Evolutionary conservation across 352 stramenopile species (phyloP), one percentile per base, ranked within the genome.

Genomic region (Pythium insidiosum): DNA sequence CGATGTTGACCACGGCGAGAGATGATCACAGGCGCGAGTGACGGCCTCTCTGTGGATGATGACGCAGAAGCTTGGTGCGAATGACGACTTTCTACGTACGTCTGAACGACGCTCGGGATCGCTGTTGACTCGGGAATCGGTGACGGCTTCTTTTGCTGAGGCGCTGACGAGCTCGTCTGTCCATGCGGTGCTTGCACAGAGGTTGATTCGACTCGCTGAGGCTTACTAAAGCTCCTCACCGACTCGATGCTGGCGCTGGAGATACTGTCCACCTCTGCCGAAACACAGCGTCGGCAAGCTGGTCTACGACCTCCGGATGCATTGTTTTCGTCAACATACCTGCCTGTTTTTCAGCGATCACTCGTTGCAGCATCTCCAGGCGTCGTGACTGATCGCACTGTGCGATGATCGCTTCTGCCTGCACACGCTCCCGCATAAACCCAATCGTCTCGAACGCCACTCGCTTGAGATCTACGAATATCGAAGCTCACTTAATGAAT

Each of bases 391-490:
- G 65, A 41, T 80, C 60, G 21, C 62, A 69, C 11, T 68, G 41
- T 21, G 64, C 56, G 26, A 74, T 60, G 28, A 54, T 62, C 5
- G 71, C 47, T 34, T 84, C 71, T 31, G 58, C 66, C 47, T 75
- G 63, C 6, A 81, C 50, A 1, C 68, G 63, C 7, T 76, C 66
- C 18, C 76, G 34, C 4, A 81, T 54, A 41, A 84, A 84, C 0
- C 49, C 39, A 20, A 84, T 53, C 0, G 68, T 84, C 22, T 84
- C 71, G 21, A 69, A 63, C 9, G 71, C 71, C 2, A 76, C 59
- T 21, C 44, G 65, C 19, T 68, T 68, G 28, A 84, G 80, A 33
- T 3, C 29, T 39, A 40, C 16, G 1, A 39, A 19, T 9, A 51
- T 28, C n/a, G 20, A 23, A 28, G 31, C 16, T 16, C 15, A 43